A percentile compares a stretch with the other conserved stretches of the same genome.
Conservation (phyloP, 2,329 filamentous ascomycete genomes). For the Trichoderma sp. region DNA sequence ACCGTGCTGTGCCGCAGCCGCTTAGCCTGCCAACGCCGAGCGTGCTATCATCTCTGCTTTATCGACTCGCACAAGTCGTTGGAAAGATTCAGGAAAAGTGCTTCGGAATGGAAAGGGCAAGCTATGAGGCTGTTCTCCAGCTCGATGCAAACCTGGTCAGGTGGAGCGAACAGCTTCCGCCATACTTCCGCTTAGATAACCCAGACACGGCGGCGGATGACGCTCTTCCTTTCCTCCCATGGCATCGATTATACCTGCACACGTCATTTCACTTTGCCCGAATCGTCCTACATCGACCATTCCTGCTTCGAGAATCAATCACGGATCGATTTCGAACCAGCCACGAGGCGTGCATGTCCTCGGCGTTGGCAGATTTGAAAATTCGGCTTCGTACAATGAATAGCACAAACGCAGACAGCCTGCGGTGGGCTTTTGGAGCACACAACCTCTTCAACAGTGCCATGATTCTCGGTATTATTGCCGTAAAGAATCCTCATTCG, state of each 20-base stretch:
- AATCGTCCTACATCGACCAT: slow-evolving; percentile 11
- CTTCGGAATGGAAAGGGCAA: slow-evolving; percentile 7
- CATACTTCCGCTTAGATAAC: slow-evolving; percentile 8
- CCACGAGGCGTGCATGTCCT: slow-evolving; percentile 16
- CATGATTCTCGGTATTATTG: slow-evolving; percentile 11
- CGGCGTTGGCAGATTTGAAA: slow-evolving; percentile 9
- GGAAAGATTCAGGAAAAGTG: slow-evolving; percentile 14
- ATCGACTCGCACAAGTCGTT: slow-evolving; percentile 13
- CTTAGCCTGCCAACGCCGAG: not conserved
- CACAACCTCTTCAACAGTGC: slow-evolving; percentile 13
- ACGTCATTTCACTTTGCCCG: slow-evolving; percentile 14
- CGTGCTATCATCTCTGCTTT: slow-evolving; percentile 2
- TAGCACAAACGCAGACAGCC: not conserved
- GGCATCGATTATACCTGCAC: slow-evolving; percentile 1
- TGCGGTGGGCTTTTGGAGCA: slow-evolving; percentile 10
- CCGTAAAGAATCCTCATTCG: slow-evolving; percentile 8
- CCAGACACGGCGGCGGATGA: slow-evolving; percentile 1
- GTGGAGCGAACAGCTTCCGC: slow-evolving; percentile 7
- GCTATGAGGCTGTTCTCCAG: slow-evolving; percentile 11
- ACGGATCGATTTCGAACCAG: slow-evolving; percentile 12
- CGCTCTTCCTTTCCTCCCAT: not conserved
- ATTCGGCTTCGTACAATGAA: slow-evolving; percentile 6
- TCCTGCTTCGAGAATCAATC: slow-evolving; percentile 2
- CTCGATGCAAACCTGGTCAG: slow-evolving; percentile 4
- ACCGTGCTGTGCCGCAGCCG: not conserved